phyloP scores from a whole-genome alignment of 257 asterid species.

The Leonotis leonurus region DNA sequence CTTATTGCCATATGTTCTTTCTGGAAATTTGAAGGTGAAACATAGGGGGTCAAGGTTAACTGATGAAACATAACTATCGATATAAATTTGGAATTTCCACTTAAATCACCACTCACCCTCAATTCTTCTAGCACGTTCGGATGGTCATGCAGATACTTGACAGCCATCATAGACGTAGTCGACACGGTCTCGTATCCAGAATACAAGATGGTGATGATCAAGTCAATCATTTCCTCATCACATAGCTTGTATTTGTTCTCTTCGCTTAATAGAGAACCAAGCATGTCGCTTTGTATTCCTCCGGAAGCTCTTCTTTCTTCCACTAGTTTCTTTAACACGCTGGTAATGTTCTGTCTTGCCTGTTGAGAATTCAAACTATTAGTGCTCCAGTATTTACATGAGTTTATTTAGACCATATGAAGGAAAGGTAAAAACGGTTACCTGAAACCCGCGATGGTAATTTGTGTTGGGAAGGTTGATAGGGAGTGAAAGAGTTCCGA shows the following conservation, averaged over 20 bases:
- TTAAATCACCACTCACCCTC: constrained; percentile 43
- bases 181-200: constrained; percentile 91
- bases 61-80: not conserved
- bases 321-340: constrained; percentile 40
- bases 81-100: not conserved
- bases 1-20: constrained; percentile 81
- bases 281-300: constrained; percentile 53
- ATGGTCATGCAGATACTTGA: constrained; percentile 86
- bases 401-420: not conserved
- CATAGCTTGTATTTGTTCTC: constrained; percentile 49
- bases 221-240: constrained; percentile 77
- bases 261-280: constrained; percentile 43
- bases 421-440: constrained; percentile 10
- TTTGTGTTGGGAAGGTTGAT: constrained; percentile 85
- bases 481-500: constrained; percentile 93
- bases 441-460: constrained; percentile 79
- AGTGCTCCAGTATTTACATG: not conserved
- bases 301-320: constrained; percentile 50
- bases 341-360: constrained; percentile 76
- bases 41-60: not conserved
- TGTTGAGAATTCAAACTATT: constrained; percentile 21
- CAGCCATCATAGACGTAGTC: constrained; percentile 92
- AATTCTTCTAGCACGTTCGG: constrained; percentile 76
- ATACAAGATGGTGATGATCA: constrained; percentile 67
- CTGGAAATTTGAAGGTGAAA: constrained; percentile 19